Percentiles rank a stretch among this genome's conserved stretches.
Evolutionary conservation across 2,329 filamentous ascomycete genomes (phyloP).

Genomic region (Phaeophleospora eucalypticola): DNA sequence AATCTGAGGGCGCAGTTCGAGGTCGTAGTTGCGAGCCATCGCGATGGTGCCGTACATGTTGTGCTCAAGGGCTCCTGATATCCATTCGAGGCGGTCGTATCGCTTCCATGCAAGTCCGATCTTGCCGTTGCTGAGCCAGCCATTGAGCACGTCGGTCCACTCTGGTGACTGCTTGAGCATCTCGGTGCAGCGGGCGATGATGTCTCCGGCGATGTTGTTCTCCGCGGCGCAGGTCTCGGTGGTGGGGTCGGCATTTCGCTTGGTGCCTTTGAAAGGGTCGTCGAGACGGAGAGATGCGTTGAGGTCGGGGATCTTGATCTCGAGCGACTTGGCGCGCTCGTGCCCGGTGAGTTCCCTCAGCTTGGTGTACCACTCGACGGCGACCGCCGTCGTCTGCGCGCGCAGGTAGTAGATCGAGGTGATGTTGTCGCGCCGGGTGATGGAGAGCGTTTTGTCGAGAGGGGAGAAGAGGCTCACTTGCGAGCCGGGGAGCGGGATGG

Average conservation of each 20-base stretch:
- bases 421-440: constrained; percentile 50
- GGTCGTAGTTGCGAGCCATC: constrained; percentile 62
- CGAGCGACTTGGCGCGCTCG: constrained; percentile 52
- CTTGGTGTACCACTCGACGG: constrained; percentile 67
- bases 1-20: constrained; percentile 61
- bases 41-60: constrained; percentile 67
- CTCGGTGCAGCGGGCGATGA: constrained; percentile 56
- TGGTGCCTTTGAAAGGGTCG: constrained; percentile 55
- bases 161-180: constrained; percentile 55
- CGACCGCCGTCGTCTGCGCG: constrained; percentile 56
- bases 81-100: constrained; percentile 66
- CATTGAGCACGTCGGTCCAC: constrained; percentile 56
- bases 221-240: constrained; percentile 44
- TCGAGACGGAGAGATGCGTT: constrained; percentile 56
- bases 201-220: constrained; percentile 51
- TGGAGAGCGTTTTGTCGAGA: constrained; percentile 62
- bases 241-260: too few relatives aligned
- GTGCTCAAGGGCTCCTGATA: constrained; percentile 61
- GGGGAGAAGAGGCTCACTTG: constrained; percentile 62
- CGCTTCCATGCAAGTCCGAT: constrained; percentile 66
- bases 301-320: constrained; percentile 61
- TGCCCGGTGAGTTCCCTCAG: constrained; percentile 57
- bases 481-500: too few relatives aligned
- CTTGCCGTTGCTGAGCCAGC: constrained; percentile 56
- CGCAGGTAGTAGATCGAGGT: constrained; percentile 61